phyloP scores from a whole-genome alignment of 805 yeast genomes.

The Sugiyamaella americana region DNA sequence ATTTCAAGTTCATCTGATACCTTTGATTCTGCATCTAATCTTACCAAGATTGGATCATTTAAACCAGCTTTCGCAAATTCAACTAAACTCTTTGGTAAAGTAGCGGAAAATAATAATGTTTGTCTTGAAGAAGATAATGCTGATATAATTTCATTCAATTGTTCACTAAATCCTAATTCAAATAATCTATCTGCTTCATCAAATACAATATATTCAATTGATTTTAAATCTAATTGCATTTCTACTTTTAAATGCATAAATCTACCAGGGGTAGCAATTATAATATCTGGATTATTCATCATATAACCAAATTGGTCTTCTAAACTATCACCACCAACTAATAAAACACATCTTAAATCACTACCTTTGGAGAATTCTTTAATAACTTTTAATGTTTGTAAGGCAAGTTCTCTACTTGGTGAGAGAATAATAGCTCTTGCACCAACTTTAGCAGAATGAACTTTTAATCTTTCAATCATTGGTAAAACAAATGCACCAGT shows the following conservation, averaged over 20 bases:
- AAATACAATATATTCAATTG: slow-evolving; percentile 85
- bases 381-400: slow-evolving; percentile 83
- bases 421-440: slow-evolving; percentile 82
- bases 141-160: slow-evolving; percentile 80
- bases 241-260: slow-evolving; percentile 93
- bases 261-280: slow-evolving; percentile 97
- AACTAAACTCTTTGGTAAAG: slow-evolving; percentile 84
- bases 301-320: slow-evolving; percentile 92
- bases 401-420: slow-evolving; percentile 94
- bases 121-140: slow-evolving; percentile 79
- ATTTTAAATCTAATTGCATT: slow-evolving; percentile 78
- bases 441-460: slow-evolving; percentile 83
- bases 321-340: slow-evolving; percentile 98
- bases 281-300: slow-evolving; percentile 91
- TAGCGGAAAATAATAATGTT: slow-evolving; percentile 87
- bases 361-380: slow-evolving; percentile 83
- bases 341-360: slow-evolving; percentile 68
- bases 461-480: slow-evolving; percentile 73
- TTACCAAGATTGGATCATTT: slow-evolving; percentile 82
- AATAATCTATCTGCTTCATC: slow-evolving; percentile 97
- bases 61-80: slow-evolving; percentile 98
- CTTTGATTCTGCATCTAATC: slow-evolving; percentile 89
- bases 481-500: slow-evolving; percentile 96
- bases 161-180: slow-evolving; percentile 95
- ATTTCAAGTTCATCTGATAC: slow-evolving; percentile 86